Percentiles rank a stretch among this genome's conserved stretches.
phyloP scores from a whole-genome alignment of 2,329 filamentous ascomycete genomes.

The Aspergillus flavus region DNA sequence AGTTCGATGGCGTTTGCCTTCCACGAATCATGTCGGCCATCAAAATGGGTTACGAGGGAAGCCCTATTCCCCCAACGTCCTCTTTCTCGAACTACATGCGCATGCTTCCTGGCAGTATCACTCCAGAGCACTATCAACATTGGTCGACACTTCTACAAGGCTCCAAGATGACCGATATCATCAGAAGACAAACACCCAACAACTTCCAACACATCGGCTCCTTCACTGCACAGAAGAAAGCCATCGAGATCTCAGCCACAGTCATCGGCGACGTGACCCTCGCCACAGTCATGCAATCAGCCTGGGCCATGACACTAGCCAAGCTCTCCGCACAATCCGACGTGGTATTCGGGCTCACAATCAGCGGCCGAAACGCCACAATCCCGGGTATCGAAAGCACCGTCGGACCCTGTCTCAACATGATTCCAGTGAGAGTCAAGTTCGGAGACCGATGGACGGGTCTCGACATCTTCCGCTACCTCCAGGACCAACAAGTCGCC shows the following conservation, averaged over 20 bases:
- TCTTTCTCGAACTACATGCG: constrained; percentile 53
- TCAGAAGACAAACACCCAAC: constrained; percentile 36
- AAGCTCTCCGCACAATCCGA: constrained; percentile 56
- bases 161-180: constrained; percentile 53
- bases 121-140: constrained; percentile 57
- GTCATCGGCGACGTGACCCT: constrained; percentile 61
- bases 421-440: constrained; percentile 64
- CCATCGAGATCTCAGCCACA: constrained; percentile 44
- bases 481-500: constrained; percentile 61
- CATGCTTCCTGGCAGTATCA: constrained; percentile 41
- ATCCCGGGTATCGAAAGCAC: constrained; percentile 59
- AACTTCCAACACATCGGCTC: constrained; percentile 40
- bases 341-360: constrained; percentile 68
- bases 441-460: constrained; percentile 57
- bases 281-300: constrained; percentile 67
- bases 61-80: constrained; percentile 40
- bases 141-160: constrained; percentile 62
- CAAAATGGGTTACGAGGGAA: constrained; percentile 55
- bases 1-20: constrained; percentile 70
- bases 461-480: constrained; percentile 54
- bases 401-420: constrained; percentile 68
- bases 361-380: constrained; percentile 64
- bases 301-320: constrained; percentile 66
- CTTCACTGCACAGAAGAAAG: constrained; percentile 39
- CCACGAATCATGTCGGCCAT: constrained; percentile 64